These are phyloP conservation scores for Herpomyces periplanetae DNA, from an alignment of 2,329 filamentous ascomycete species.

Conservation along the genomic window DNA sequence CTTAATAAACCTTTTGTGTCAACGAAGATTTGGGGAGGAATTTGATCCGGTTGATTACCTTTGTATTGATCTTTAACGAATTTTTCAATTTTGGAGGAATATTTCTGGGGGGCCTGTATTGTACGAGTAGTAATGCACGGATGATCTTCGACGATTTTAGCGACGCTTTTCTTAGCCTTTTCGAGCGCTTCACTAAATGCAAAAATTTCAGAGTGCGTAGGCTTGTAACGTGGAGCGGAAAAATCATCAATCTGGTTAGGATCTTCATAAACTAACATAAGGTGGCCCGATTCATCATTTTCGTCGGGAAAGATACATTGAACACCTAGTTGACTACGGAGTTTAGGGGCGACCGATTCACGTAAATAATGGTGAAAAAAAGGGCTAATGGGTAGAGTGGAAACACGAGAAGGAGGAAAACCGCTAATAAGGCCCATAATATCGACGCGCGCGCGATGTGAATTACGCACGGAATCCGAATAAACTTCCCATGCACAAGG, in stretches of 20 bases:
- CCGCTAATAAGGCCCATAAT: slow-evolving; percentile 30
- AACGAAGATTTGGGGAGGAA: slow-evolving; percentile 17
- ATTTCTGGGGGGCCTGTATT: no score
- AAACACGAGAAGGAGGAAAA: slow-evolving; percentile 30
- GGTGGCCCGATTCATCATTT: slow-evolving; percentile 16
- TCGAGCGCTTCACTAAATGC: no score
- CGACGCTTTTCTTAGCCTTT: no score
- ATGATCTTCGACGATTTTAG: no score
- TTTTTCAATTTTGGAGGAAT: slow-evolving; percentile 20
- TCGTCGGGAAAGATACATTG: slow-evolving; percentile 28
- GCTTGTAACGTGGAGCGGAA: slow-evolving; percentile 20
- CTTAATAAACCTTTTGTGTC: no score
- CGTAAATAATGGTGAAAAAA: slow-evolving; percentile 39
- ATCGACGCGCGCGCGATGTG: slow-evolving; percentile 29
- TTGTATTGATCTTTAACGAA: slow-evolving; percentile 18
- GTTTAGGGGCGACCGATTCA: slow-evolving; percentile 18
- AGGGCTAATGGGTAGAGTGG: slow-evolving; percentile 22
- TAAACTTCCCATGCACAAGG: slow-evolving; percentile 57
- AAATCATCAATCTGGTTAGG: slow-evolving; percentile 22
- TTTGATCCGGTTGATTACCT: slow-evolving; percentile 10
- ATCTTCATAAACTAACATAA: slow-evolving; percentile 37
- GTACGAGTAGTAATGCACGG: no score
- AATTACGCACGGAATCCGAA: slow-evolving; percentile 47
- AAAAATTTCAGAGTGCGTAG: slow-evolving; percentile 12
- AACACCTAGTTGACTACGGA: slow-evolving; percentile 29